Conservation (phyloP, 202 grass and related monocot species). For the Elaeis oleifera region DNA sequence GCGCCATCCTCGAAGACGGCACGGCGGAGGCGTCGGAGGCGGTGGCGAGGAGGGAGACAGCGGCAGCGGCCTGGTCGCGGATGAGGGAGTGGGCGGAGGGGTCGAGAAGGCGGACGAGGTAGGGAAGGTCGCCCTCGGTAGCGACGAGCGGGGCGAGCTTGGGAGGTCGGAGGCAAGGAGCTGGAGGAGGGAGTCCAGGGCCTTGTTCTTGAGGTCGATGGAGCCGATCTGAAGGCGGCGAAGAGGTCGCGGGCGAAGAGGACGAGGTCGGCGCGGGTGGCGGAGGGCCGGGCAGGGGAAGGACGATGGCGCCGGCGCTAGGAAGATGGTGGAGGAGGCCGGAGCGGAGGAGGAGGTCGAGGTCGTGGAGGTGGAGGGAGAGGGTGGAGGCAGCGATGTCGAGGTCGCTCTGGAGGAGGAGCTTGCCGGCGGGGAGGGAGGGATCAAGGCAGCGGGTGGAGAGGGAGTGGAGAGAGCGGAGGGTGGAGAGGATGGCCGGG, state of each 20-base stretch:
- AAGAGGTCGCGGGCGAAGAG: constrained; percentile 76
- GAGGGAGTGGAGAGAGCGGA: constrained; percentile 43
- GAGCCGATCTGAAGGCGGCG: constrained; percentile 81
- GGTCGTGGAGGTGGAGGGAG: constrained; percentile 63
- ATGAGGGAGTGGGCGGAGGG: constrained; percentile 52
- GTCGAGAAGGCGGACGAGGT: constrained; percentile 74
- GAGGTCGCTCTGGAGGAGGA: constrained; percentile 75
- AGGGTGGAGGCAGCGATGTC: constrained; percentile 68
- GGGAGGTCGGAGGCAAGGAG: constrained; percentile 33
- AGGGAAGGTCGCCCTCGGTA: constrained; percentile 41
- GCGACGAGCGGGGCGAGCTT: constrained; percentile 43
- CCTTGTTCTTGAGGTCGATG: constrained; percentile 73
- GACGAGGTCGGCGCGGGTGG: constrained; percentile 39
- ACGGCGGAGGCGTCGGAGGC: constrained; percentile 51
- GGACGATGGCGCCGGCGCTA: constrained; percentile 40
- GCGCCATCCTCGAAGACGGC: constrained; percentile 68
- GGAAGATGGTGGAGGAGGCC: constrained; percentile 31
- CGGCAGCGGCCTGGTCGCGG: constrained; percentile 44
- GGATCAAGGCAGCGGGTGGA: constrained; percentile 55
- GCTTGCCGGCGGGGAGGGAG: constrained; percentile 50
- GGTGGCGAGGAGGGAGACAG: constrained; percentile 40
- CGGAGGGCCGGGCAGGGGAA: constrained; percentile 39
- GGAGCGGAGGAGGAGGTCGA: constrained; percentile 61
- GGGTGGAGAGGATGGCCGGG: constrained; percentile 31
- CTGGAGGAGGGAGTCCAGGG: constrained; percentile 54